Percentiles rank a stretch among this genome's conserved stretches.
These are phyloP conservation scores for Fusarium lyarnte DNA, from an alignment of 2,329 filamentous ascomycete species.

Conservation along the genomic window DNA sequence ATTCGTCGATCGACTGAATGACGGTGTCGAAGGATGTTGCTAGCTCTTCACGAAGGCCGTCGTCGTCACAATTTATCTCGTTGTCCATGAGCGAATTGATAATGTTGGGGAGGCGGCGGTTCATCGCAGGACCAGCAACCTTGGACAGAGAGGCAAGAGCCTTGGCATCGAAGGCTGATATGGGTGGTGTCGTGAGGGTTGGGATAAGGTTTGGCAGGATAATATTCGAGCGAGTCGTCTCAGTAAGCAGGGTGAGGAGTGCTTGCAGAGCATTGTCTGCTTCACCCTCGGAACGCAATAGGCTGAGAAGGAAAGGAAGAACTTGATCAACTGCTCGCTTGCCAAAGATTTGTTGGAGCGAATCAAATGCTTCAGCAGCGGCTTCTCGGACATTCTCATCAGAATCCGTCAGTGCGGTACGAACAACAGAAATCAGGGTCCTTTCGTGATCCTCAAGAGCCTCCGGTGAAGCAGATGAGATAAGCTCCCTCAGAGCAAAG, in stretches of 20 bases:
- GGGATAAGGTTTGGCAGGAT: conserved; percentile 97
- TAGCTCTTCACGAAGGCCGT: conserved; percentile 77
- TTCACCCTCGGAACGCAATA: conserved; percentile 86
- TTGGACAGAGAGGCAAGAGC: conserved; percentile 92
- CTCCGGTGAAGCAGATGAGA: conserved; percentile 87
- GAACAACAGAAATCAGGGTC: conserved; percentile 92
- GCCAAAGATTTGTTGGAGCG: conserved; percentile 90
- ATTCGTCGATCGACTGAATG: conserved; percentile 92
- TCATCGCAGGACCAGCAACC: conserved; percentile 91
- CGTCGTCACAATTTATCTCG: conserved; percentile 80
- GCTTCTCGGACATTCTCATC: conserved; percentile 92
- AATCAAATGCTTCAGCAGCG: conserved; percentile 96
- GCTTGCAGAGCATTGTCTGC: conserved; percentile 94
- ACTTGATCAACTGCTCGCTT: conserved; percentile 97
- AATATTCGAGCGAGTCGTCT: conserved; percentile 92
- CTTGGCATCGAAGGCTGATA: conserved; percentile 93
- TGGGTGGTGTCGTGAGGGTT: conserved; percentile 88
- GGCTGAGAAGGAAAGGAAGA: conserved; percentile 86
- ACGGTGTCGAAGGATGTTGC: conserved; percentile 87
- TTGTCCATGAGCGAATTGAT: conserved; percentile 96
- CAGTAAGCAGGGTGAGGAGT: conserved; percentile 91
- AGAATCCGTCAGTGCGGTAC: conserved; percentile 89
- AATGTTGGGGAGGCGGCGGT: conserved; percentile 86
- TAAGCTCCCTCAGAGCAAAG: conserved; percentile 92
- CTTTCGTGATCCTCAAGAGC: conserved; percentile 94